Evolutionary conservation across 2,329 filamentous ascomycete species (phyloP), one percentile per base, ranked within the genome.

Genomic region (Cadophora gregata): DNA sequence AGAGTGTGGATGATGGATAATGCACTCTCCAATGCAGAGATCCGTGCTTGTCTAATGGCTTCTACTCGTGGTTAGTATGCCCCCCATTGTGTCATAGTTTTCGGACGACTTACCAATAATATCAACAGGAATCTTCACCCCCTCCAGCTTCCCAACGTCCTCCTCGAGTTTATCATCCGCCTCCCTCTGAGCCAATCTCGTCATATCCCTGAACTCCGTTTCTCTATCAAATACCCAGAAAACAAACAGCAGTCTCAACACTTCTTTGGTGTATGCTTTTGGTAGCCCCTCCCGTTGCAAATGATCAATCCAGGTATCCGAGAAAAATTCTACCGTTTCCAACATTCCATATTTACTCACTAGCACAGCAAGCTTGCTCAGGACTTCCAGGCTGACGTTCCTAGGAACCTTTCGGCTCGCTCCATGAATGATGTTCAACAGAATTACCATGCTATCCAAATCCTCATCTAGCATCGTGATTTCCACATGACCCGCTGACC

Each of bases 401-500:
- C 72, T 73, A 0, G 81, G 81, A 16, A 85, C 77, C 50, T 79
- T 76, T n/a, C 75, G 68, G 16, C 76, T 78, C 3, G 78, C 78
- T 59, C 79, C 76, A 72, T 85, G 83, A 10, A 85, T 73, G n/a
- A 82, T 79, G 65, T 82, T 78, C 58, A 84, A 73, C 0, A 84
- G 63, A 21, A 80, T 78, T 9, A 78, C 72, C 4, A 84, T 75
- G 0, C 81, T 80, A 7, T 79, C 73, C 4, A 75, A 70, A 62
- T 84, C 78, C n/a, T 64, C 62, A 14, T 58, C 66, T 36, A 42
- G 53, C 27, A 69, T 48, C 47, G 62, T 12, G 33, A 72, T 70
- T 6, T 66, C 63, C 42, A 69, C 70, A 38, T 71, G 67, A 9
- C 70, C 70, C 19, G 50, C 66, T 3, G 29, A 50, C 27, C 51